phyloP scores from a whole-genome alignment of 169 alveolate species.

The Cryptosporidium sp. region DNA sequence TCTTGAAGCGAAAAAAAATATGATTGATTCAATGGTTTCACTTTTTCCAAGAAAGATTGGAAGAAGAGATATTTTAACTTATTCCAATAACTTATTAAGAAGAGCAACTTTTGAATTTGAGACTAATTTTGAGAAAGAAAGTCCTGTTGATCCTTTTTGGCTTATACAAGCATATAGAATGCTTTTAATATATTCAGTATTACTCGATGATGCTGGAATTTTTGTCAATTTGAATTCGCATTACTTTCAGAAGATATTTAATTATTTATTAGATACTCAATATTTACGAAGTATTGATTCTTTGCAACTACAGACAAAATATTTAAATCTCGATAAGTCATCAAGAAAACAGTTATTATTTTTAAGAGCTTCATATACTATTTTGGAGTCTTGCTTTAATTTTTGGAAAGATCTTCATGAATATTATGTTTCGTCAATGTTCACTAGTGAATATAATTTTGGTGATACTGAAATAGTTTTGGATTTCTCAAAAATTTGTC shows the following conservation, averaged over 20 bases:
- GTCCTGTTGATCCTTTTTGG: conserved; percentile 76
- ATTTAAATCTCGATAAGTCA: conserved; percentile 10
- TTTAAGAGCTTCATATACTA: conserved; percentile 69
- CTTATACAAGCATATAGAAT: conserved; percentile 62
- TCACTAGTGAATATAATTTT: not conserved
- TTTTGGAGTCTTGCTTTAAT: conserved; percentile 41
- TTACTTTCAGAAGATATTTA: conserved; percentile 16
- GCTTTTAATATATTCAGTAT: conserved; percentile 46
- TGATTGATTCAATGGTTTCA: not conserved
- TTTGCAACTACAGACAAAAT: conserved; percentile 57
- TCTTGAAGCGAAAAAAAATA: not conserved
- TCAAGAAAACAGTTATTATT: conserved; percentile 62
- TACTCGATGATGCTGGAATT: not conserved
- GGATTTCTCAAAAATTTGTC: conserved; percentile 47
- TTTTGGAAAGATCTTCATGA: conserved; percentile 61
- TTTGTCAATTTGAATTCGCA: conserved; percentile 24
- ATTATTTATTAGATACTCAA: conserved; percentile 37
- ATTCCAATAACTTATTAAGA: conserved; percentile 32
- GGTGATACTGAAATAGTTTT: not conserved
- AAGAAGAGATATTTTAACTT: conserved; percentile 9
- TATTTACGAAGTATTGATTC: conserved; percentile 29
- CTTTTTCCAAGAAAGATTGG: conserved; percentile 33
- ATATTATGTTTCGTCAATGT: conserved; percentile 8
- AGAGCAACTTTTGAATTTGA: conserved; percentile 46
- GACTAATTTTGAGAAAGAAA: conserved; percentile 42